phyloP scores from a whole-genome alignment of 768 basidiomycete genomes.

The Lentinus brumalis region DNA sequence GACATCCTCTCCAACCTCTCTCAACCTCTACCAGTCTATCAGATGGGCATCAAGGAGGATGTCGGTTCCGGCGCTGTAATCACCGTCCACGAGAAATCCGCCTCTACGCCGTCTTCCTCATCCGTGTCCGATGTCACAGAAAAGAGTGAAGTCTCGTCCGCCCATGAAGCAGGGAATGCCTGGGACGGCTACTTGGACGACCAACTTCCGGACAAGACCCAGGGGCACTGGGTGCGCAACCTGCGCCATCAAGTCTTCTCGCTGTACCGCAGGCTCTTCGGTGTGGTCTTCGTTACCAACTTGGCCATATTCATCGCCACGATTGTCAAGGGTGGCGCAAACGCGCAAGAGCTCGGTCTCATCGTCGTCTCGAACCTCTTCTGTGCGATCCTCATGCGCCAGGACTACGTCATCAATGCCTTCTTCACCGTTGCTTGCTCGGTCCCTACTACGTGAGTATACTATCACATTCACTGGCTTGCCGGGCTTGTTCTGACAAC shows the following conservation, averaged over 20 bases:
- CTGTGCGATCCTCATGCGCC: slow-evolving; percentile 43
- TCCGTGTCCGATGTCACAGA: slow-evolving; percentile 19
- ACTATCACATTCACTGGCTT: background rate
- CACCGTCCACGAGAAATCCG: slow-evolving; percentile 1
- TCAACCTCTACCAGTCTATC: slow-evolving; percentile 32
- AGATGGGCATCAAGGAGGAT: slow-evolving; percentile 34
- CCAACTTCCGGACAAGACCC: slow-evolving; percentile 49
- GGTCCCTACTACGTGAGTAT: slow-evolving; percentile 48
- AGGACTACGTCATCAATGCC: slow-evolving; percentile 60
- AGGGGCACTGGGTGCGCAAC: slow-evolving; percentile 51
- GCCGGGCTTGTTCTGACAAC: slow-evolving; percentile 11
- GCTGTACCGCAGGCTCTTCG: slow-evolving; percentile 57
- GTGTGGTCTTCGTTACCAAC: slow-evolving; percentile 53
- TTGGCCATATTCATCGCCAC: slow-evolving; percentile 48
- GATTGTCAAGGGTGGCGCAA: slow-evolving; percentile 26
- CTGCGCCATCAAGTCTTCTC: slow-evolving; percentile 57
- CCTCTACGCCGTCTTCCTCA: slow-evolving; percentile 29
- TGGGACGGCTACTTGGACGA: slow-evolving; percentile 60
- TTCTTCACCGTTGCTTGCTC: slow-evolving; percentile 56
- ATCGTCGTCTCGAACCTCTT: slow-evolving; percentile 47
- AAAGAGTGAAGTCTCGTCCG: slow-evolving; percentile 27
- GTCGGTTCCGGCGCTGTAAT: slow-evolving; percentile 16
- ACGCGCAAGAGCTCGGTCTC: slow-evolving; percentile 35
- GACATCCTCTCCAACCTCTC: slow-evolving; percentile 22
- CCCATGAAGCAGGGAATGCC: slow-evolving; percentile 25